Percentiles rank a stretch among this genome's conserved stretches.
Evolutionary conservation across 495 filamentous ascomycete species (phyloP).

Genomic region (Staphylotrichum longicolle): DNA sequence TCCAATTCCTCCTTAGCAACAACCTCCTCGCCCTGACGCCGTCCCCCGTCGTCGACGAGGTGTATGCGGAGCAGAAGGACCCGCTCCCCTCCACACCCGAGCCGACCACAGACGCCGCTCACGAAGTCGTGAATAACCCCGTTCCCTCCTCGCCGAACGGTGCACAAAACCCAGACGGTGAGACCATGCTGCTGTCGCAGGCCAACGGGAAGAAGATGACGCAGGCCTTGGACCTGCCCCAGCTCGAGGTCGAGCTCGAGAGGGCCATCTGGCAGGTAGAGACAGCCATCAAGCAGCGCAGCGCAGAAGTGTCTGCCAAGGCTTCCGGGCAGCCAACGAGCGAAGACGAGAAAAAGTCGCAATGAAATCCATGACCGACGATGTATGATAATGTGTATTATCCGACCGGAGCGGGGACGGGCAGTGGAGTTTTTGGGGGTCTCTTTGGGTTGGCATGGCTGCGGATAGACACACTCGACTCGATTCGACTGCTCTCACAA

Average conservation of each 20-base stretch:
- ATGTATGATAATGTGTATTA: constrained; percentile 24
- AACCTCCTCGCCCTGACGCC: constrained; percentile 63
- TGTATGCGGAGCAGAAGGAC: constrained; percentile 57
- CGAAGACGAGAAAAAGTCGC: constrained; percentile 25
- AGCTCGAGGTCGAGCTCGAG: constrained; percentile 84
- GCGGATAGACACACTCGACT: neutral
- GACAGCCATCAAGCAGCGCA: constrained; percentile 57
- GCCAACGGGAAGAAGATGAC: constrained; percentile 64
- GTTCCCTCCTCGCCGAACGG: constrained; percentile 17
- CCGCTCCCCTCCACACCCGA: constrained; percentile 32
- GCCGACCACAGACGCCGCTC: constrained; percentile 25
- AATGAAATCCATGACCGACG: constrained; percentile 21
- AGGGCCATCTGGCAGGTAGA: constrained; percentile 86
- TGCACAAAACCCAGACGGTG: constrained; percentile 42
- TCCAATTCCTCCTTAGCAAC: constrained; percentile 74
- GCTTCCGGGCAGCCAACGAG: constrained; percentile 9
- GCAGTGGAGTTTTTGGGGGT: neutral
- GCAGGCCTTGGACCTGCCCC: constrained; percentile 70
- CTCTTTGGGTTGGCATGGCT: neutral
- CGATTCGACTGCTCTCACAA: neutral
- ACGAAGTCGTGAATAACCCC: constrained; percentile 26
- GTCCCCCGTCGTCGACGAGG: constrained; percentile 62
- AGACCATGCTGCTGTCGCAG: constrained; percentile 59
- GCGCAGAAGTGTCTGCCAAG: constrained; percentile 33
- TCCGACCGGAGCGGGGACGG: constrained; percentile 8